Evolutionary conservation across 2,329 filamentous ascomycete genomes (phyloP), one percentile per base, ranked within the genome.

Genomic region (Colletotrichum echinochloae): DNA sequence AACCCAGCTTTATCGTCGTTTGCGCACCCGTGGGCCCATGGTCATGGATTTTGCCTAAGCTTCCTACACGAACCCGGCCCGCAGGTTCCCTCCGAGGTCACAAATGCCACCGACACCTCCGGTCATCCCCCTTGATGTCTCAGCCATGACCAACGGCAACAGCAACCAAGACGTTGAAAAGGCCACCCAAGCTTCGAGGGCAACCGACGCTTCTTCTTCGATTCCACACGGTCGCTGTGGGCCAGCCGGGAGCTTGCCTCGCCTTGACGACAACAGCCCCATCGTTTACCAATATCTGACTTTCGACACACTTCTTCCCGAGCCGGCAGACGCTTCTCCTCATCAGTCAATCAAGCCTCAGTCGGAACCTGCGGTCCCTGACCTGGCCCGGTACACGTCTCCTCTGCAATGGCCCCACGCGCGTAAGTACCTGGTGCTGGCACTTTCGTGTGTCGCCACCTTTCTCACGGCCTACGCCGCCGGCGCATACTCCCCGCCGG

Each of bases 391-490:
- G 68, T 97, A 90, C 75, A 83, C 79, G 1, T 91, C 92, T 12
- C 95, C 95, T 0, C 90, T 94, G 73, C 83, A 86, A 12, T 97
- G 94, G 94, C 88, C 92, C 0, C 77, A 82, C 65, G 83, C 83
- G 55, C 89, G 90, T 70, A 98, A 98, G 78, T 86, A 84, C 30
- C 79, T 92, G 70, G 89, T 93, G 74, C 89, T 95, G 11, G 87
- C 86, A 76, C 85, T 97, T 16, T 93, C 92, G 11, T 97, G 92
- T 78, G 80, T 90, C 8, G 93, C 93, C 1, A 97, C 94, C 0
- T 86, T 89, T 26, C 81, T 95, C 60, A 93, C 94, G 0, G 94
- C 94, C 8, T 97, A 95, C 79, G 88, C 92, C 0, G 92, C 94
- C 0, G 94, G 94, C 3, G 88, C 93, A 2, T 96, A 96, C 79